Evolutionary conservation across 331 rosid species (phyloP).

Genomic region (Acacia pycnantha): DNA sequence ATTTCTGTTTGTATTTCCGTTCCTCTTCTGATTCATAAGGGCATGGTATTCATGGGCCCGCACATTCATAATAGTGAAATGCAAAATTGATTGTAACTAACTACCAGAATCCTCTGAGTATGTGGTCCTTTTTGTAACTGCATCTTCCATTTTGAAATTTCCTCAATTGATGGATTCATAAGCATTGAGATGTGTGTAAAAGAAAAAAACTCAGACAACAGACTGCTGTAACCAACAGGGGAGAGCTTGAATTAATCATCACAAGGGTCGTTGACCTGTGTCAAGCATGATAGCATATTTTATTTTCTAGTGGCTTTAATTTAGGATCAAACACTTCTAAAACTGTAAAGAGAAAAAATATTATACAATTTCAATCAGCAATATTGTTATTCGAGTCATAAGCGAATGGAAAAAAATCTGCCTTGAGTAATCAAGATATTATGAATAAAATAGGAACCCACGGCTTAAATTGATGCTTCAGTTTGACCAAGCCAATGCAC

Average conservation of each 20-base stretch:
- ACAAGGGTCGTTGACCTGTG: not conserved
- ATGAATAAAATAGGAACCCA: not conserved
- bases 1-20: not conserved
- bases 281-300: not conserved
- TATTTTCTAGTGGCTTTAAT: not conserved
- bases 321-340: not conserved
- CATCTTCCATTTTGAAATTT: not conserved
- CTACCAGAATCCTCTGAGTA: not conserved
- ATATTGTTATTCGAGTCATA: not conserved
- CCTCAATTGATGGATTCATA: not conserved
- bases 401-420: not conserved
- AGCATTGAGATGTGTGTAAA: not conserved
- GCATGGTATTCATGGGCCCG: not conserved
- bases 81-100: constrained; percentile 18
- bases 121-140: constrained; percentile 14
- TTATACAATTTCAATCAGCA: not conserved
- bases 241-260: constrained; percentile 10
- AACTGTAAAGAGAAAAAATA: not conserved
- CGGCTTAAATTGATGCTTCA: not conserved
- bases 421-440: not conserved
- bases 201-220: not conserved
- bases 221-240: not conserved
- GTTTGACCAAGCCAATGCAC: not conserved
- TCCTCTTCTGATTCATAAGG: not conserved
- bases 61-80: constrained; percentile 10